phyloP scores from a whole-genome alignment of 257 asterid species.

The Agastache rugosa region DNA sequence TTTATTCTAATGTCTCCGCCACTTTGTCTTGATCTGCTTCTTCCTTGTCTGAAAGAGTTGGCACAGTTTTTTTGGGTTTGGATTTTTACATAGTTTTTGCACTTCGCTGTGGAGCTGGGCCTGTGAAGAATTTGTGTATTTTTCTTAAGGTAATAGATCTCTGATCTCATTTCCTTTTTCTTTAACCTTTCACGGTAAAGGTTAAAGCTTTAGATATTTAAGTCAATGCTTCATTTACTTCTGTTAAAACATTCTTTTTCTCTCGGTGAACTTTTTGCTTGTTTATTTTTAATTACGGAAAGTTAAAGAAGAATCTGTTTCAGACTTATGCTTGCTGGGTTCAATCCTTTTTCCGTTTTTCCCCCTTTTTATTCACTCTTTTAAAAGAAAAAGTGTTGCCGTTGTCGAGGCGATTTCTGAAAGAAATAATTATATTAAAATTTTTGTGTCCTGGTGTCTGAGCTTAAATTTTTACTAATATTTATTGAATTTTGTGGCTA shows the following conservation, averaged over 20 bases:
- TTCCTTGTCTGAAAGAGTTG: constrained; percentile 27
- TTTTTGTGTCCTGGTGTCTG: constrained; percentile 7
- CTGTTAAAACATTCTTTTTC: constrained; percentile 16
- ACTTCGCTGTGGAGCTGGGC: constrained; percentile 22
- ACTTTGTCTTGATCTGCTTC: constrained; percentile 46
- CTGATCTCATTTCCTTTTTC: constrained; percentile 32
- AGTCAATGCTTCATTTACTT: constrained; percentile 40
- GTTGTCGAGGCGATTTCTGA: constrained; percentile 21
- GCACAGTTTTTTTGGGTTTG: constrained; percentile 33
- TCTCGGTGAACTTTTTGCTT: background rate
- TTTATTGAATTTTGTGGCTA: constrained; percentile 29
- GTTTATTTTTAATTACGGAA: background rate
- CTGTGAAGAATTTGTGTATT: constrained; percentile 9
- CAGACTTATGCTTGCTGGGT: constrained; percentile 34
- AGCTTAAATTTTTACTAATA: constrained; percentile 5
- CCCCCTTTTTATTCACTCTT: constrained; percentile 2
- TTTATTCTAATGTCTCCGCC: constrained; percentile 31
- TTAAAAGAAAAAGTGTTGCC: constrained; percentile 25
- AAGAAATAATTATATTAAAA: background rate
- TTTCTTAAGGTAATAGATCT: constrained; percentile 42
- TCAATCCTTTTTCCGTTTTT: constrained; percentile 4
- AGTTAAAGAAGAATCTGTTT: constrained; percentile 16
- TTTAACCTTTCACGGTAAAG: constrained; percentile 28
- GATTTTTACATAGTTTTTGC: constrained; percentile 11
- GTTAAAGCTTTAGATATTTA: constrained; percentile 24